A percentile compares a stretch with the other conserved stretches of the same genome.
Conservation (phyloP, 2,329 filamentous ascomycete species). For the Claviceps pusilla region DNA sequence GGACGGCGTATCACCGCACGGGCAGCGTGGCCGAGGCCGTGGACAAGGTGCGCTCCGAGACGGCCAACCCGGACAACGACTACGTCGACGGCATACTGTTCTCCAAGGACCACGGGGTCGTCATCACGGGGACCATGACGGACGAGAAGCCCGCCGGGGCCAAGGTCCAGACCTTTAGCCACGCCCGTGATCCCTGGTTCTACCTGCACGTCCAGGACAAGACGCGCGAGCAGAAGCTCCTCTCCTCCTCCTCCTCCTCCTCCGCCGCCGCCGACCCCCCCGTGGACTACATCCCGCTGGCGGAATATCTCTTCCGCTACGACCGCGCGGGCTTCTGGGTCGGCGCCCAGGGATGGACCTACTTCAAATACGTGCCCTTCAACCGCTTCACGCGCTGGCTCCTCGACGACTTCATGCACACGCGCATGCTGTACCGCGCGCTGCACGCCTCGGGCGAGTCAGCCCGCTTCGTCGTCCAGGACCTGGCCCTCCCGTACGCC, state of each 20-base stretch:
- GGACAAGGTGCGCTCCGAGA: slow-evolving; percentile 33
- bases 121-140: slow-evolving; percentile 49
- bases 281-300: slow-evolving; percentile 47
- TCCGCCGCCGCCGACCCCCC: slow-evolving; percentile 6
- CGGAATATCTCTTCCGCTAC: slow-evolving; percentile 64
- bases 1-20: slow-evolving; percentile 44
- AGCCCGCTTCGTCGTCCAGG: slow-evolving; percentile 52
- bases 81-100: slow-evolving; percentile 64
- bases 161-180: slow-evolving; percentile 38
- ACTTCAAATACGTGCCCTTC: slow-evolving; percentile 52
- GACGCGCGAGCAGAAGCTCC: slow-evolving; percentile 9
- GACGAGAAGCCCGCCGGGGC: slow-evolving; percentile 30
- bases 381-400: slow-evolving; percentile 50
- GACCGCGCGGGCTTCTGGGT: slow-evolving; percentile 66
- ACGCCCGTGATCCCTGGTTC: slow-evolving; percentile 57
- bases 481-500: slow-evolving; percentile 43
- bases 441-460: slow-evolving; percentile 53
- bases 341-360: slow-evolving; percentile 48
- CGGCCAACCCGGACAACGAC: slow-evolving; percentile 33
- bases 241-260: slow-evolving; percentile 6
- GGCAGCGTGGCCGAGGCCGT: slow-evolving; percentile 33
- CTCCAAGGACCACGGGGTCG: slow-evolving; percentile 43
- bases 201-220: slow-evolving; percentile 51
- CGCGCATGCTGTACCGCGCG: slow-evolving; percentile 58
- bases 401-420: slow-evolving; percentile 59